Percentiles rank a stretch among this genome's conserved stretches.
These are phyloP conservation scores for Lasiosphaeria miniovina DNA, from an alignment of 495 filamentous ascomycete genomes.

Conservation along the genomic window DNA sequence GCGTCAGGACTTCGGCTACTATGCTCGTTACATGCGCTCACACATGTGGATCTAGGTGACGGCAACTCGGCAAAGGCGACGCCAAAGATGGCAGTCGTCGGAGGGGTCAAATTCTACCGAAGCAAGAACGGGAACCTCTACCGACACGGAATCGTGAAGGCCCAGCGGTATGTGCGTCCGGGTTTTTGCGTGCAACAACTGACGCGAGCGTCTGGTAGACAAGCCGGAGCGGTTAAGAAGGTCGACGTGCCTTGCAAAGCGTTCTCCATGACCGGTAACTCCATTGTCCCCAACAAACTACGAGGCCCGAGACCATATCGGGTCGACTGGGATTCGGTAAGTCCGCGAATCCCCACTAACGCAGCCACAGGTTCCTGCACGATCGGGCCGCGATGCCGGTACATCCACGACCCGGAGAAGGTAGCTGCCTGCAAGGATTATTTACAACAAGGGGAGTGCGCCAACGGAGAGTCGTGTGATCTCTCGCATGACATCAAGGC, in stretches of 20 bases:
- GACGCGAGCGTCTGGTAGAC: slow-evolving; percentile 26
- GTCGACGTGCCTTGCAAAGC: slow-evolving; percentile 78
- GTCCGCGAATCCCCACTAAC: slow-evolving; percentile 33
- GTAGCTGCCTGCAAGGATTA: slow-evolving; percentile 90
- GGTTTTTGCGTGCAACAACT: slow-evolving; percentile 15
- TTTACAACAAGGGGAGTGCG: slow-evolving; percentile 75
- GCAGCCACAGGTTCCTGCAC: slow-evolving; percentile 67
- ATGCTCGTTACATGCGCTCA: slow-evolving; percentile 40
- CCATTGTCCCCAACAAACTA: slow-evolving; percentile 41
- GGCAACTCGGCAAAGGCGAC: slow-evolving; percentile 63
- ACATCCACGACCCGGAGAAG: slow-evolving; percentile 80
- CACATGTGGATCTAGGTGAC: slow-evolving; percentile 49
- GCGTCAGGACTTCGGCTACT: slow-evolving; percentile 17
- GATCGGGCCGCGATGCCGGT: slow-evolving; percentile 76
- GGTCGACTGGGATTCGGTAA: slow-evolving; percentile 27
- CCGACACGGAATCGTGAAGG: slow-evolving; percentile 66
- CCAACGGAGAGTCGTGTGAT: slow-evolving; percentile 78
- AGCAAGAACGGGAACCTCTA: slow-evolving; percentile 92
- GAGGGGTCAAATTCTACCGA: slow-evolving; percentile 80
- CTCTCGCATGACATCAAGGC: slow-evolving; percentile 87
- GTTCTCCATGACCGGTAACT: slow-evolving; percentile 88
- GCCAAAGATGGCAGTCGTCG: slow-evolving; percentile 73
- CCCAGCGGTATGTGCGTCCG: slow-evolving; percentile 56
- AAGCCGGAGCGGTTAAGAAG: slow-evolving; percentile 58
- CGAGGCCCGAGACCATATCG: slow-evolving; percentile 26